Base-by-base conservation (phyloP, 2,329 filamentous ascomycete genomes). In the Hypoxylon rubiginosum region DNA sequence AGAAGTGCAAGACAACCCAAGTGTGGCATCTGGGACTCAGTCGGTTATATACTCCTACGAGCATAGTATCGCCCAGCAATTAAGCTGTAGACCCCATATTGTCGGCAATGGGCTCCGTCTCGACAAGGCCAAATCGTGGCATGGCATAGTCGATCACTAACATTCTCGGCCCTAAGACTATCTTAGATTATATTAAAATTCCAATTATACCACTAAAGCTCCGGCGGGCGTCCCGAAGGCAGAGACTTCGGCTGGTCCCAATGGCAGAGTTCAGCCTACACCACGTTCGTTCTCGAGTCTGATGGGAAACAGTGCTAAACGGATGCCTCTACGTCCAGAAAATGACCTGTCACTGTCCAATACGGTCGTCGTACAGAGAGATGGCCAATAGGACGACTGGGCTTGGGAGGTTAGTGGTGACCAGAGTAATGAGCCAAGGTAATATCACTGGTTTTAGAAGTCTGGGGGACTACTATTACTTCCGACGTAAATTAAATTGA, bases 131-230 rank as follows among this genome's bases (percentile, higher is more conserved):
- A 69, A 68, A 68, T 71, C 54, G 58, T 63, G 50, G 59, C 62
- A 67, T 59, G 62, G 62, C 32, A 61, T 43, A 66, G 65, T 56
- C 59, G 64, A 65, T 66, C 59, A 67, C 57, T 62, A 17, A 62
- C 62, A 28, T 45, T 69, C 62, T 69, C 57, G 64, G 62, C 53
- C 58, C 55, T 69, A 64, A 49, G 62, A 59, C 58, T 36, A 67
- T 62, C 60, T 59, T 54, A 41, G 46, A 71, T 70, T 73, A 74
- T 36, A 74, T 74, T 74, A 67, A 67, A 66, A 58, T 52, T 28
- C 43, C 61, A 65, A 62, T 62, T 53, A 70, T 64, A 48, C 64
- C 63, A 61, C 52, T 54, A 60, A 66, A 28, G 58, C 59, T 66
- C 65, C 64, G 67, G 62, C 67, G 64, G 67, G 45, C 66, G 49